phyloP scores from a whole-genome alignment of 2,329 filamentous ascomycete genomes.

The Xylariales sp. region DNA sequence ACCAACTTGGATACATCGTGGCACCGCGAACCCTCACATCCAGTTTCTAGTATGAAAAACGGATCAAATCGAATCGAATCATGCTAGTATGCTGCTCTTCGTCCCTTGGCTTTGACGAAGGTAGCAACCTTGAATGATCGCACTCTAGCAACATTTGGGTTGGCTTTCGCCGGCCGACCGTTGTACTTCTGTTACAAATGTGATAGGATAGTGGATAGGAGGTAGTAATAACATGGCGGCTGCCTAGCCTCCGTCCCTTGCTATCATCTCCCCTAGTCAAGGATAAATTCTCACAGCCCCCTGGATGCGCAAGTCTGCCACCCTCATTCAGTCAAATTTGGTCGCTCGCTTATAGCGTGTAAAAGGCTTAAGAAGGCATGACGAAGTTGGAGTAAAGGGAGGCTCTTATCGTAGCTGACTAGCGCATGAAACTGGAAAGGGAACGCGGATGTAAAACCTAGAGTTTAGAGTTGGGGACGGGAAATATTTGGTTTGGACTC shows the following conservation, averaged over 20 bases:
- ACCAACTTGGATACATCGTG: conserved; percentile 18
- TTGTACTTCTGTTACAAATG: not conserved
- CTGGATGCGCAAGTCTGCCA: not conserved
- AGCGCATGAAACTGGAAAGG: not conserved
- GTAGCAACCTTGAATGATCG: not conserved
- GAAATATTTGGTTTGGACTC: not conserved
- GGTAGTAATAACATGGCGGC: not conserved
- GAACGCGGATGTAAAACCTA: not conserved
- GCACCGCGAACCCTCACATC: conserved; percentile 13
- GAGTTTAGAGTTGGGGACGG: not conserved
- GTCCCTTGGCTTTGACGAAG: not conserved
- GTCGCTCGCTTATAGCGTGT: not conserved
- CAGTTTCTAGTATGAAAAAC: not conserved
- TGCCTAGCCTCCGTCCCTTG: not conserved
- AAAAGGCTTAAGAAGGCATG: not conserved
- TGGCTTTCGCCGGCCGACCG: not conserved
- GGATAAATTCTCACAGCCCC: not conserved
- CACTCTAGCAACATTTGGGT: not conserved
- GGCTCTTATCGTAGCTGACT: not conserved
- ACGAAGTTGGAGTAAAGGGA: not conserved
- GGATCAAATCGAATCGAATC: not conserved
- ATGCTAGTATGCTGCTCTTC: not conserved
- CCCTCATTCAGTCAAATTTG: too few relatives aligned
- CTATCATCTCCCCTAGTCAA: not conserved
- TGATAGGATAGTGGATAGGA: not conserved